phyloP scores from a whole-genome alignment of 2,329 filamentous ascomycete genomes.

The Claviceps pusilla region DNA sequence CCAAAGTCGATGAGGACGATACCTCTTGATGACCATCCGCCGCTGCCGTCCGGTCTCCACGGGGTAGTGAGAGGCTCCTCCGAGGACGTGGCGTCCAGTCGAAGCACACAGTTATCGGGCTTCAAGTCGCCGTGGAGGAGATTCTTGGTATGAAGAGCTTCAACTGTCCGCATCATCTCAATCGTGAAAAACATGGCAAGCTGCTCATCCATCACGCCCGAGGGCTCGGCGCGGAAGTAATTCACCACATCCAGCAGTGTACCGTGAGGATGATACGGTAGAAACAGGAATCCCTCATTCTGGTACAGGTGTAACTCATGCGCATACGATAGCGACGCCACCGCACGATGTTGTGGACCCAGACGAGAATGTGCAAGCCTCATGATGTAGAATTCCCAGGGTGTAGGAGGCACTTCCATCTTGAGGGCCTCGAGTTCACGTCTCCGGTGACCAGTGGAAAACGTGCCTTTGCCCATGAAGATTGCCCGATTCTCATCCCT shows the following conservation, averaged over 20 bases:
- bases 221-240: slow-evolving; percentile 55
- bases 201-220: slow-evolving; percentile 71
- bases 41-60: slow-evolving; percentile 58
- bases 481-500: slow-evolving; percentile 19
- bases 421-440: slow-evolving; percentile 70
- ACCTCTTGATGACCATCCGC: slow-evolving; percentile 69
- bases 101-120: slow-evolving; percentile 84
- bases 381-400: slow-evolving; percentile 97
- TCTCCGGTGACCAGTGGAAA: slow-evolving; percentile 40
- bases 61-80: slow-evolving; percentile 37
- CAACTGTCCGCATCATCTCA: slow-evolving; percentile 79
- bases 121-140: slow-evolving; percentile 91
- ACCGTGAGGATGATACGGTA: slow-evolving; percentile 78
- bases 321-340: slow-evolving; percentile 64
- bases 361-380: slow-evolving; percentile 65
- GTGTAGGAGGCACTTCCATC: slow-evolving; percentile 75
- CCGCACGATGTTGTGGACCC: slow-evolving; percentile 52
- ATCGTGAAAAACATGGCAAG: slow-evolving; percentile 92
- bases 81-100: slow-evolving; percentile 44
- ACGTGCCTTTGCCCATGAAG: slow-evolving; percentile 47
- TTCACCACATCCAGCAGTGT: slow-evolving; percentile 94
- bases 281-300: slow-evolving; percentile 77
- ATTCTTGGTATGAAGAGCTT: slow-evolving; percentile 64
- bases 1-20: slow-evolving; percentile 88
- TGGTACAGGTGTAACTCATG: slow-evolving; percentile 86